Conservation (phyloP, 495 filamentous ascomycete genomes). For the Staphylotrichum longicolle region DNA sequence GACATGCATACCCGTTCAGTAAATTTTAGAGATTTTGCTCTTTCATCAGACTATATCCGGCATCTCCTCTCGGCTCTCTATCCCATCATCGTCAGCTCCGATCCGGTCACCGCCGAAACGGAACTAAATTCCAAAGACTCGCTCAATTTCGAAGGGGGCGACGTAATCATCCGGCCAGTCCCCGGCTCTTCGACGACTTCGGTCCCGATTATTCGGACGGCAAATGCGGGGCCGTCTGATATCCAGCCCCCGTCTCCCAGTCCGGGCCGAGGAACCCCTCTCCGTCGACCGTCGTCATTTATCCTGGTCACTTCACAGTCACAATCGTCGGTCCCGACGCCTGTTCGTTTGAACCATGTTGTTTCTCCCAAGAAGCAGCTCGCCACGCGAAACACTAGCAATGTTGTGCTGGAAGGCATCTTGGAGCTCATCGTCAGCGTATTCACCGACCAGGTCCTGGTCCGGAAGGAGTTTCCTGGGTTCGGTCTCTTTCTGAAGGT, state of each 20-base stretch:
- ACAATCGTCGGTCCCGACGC: constrained; percentile 51
- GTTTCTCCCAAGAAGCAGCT: constrained; percentile 56
- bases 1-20: constrained; percentile 71
- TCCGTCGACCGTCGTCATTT: constrained; percentile 81
- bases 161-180: constrained; percentile 74
- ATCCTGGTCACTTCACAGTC: constrained; percentile 76
- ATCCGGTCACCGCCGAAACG: constrained; percentile 73
- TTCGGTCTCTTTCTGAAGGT: constrained; percentile 86
- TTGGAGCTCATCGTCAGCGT: constrained; percentile 72
- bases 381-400: constrained; percentile 54
- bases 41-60: constrained; percentile 73
- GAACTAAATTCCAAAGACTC: constrained; percentile 79
- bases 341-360: constrained; percentile 60
- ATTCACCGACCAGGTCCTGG: constrained; percentile 77
- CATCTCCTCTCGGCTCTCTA: constrained; percentile 75
- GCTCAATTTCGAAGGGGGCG: constrained; percentile 80
- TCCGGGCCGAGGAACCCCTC: constrained; percentile 53
- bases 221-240: constrained; percentile 54
- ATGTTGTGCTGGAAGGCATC: constrained; percentile 70
- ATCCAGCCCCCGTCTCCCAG: constrained; percentile 35
- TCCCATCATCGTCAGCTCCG: constrained; percentile 79
- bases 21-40: constrained; percentile 75
- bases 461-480: constrained; percentile 84
- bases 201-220: constrained; percentile 68
- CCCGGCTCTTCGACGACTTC: constrained; percentile 52